A percentile compares a stretch with the other conserved stretches of the same genome.
Evolutionary conservation across 805 yeast species (phyloP).

Genomic region (Candida tammaniensis): DNA sequence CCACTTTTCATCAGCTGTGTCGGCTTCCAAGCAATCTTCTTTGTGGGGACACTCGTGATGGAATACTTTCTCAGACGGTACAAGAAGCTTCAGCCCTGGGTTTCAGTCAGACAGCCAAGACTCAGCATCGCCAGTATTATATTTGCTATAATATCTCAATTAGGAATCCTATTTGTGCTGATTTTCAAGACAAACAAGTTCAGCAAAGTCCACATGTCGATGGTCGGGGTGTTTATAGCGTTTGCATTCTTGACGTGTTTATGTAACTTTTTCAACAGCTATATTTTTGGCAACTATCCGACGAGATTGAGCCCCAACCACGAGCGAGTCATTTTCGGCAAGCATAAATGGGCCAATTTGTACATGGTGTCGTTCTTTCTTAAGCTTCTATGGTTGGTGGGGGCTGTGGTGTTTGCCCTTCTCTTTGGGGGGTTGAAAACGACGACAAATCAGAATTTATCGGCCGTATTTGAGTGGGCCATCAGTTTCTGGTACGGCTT

Average conservation of each 20-base stretch:
- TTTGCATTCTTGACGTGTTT: constrained; percentile 53
- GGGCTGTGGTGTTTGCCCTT: constrained; percentile 67
- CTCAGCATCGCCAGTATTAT: constrained; percentile 42
- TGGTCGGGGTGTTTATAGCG: constrained; percentile 73
- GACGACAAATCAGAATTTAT: constrained; percentile 36
- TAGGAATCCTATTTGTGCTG: constrained; percentile 72
- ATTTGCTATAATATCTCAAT: constrained; percentile 56
- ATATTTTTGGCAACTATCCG: constrained; percentile 39
- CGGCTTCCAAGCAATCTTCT: constrained; percentile 74
- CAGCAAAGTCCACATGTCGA: constrained; percentile 58
- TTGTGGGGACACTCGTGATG: constrained; percentile 56
- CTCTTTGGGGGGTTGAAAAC: constrained; percentile 54
- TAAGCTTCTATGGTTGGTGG: constrained; percentile 63
- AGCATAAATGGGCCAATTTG: constrained; percentile 33
- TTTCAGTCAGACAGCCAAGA: constrained; percentile 38
- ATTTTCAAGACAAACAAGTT: constrained; percentile 64
- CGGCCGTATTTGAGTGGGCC: constrained; percentile 81
- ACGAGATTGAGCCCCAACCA: constrained; percentile 35
- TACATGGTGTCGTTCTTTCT: constrained; percentile 48
- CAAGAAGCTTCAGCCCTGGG: constrained; percentile 54
- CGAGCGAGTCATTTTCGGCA: constrained; percentile 39
- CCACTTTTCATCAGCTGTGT: constrained; percentile 81
- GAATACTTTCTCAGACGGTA: constrained; percentile 62
- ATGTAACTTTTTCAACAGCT: constrained; percentile 35
- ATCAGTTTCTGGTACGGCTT: constrained; percentile 83